phyloP scores from a whole-genome alignment of 2,329 filamentous ascomycete genomes.

The Colletotrichum abscissum region DNA sequence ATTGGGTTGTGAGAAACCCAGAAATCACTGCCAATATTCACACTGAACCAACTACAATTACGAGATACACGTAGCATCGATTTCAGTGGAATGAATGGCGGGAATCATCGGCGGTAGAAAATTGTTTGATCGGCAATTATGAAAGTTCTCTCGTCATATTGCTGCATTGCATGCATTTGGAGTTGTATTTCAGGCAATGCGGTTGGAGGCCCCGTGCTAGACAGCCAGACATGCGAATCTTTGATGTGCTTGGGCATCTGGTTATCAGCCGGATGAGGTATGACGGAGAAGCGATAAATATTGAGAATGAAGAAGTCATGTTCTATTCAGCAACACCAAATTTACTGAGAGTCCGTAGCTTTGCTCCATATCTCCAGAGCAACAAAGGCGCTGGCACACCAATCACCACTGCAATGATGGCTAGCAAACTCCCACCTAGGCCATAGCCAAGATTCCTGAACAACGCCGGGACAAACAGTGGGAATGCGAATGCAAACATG shows the following conservation, averaged over 20 bases:
- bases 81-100: too few relatives aligned
- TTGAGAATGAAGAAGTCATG: background rate
- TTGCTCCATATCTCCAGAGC: slow-evolving; percentile 54
- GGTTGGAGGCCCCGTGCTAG: too few relatives aligned
- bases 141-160: too few relatives aligned
- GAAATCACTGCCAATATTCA: background rate
- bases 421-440: slow-evolving; percentile 52
- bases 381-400: slow-evolving; percentile 49
- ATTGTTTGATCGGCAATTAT: too few relatives aligned
- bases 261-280: too few relatives aligned
- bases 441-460: slow-evolving; percentile 50
- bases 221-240: too few relatives aligned
- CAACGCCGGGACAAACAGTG: slow-evolving; percentile 58
- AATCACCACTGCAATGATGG: slow-evolving; percentile 49
- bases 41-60: background rate
- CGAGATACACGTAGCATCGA: background rate
- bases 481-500: slow-evolving; percentile 60
- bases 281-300: too few relatives aligned
- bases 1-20: slow-evolving; percentile 11
- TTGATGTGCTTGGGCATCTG: too few relatives aligned
- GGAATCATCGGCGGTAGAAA: too few relatives aligned
- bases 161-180: too few relatives aligned
- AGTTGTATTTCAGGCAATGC: too few relatives aligned
- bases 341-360: slow-evolving; percentile 40
- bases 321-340: background rate